phyloP scores from a whole-genome alignment of 23 red algal genomes.

The Gracilaria caudata region DNA sequence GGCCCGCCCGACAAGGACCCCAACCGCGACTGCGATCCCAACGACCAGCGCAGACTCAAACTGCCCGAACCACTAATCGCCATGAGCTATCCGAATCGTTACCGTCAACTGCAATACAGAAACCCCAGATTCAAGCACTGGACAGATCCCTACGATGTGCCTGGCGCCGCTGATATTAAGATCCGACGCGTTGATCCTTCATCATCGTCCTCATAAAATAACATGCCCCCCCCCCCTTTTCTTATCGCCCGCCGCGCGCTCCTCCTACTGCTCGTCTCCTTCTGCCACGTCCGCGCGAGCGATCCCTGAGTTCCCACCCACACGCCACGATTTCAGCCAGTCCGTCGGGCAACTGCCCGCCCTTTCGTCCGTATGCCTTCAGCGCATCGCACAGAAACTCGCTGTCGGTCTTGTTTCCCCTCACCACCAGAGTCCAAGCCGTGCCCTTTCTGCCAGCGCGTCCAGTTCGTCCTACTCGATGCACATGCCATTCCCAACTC shows the following conservation, averaged over 20 bases:
- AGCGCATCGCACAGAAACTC: slow-evolving; percentile 58
- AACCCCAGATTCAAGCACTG: slow-evolving; percentile 57
- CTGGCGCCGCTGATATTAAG: slow-evolving; percentile 62
- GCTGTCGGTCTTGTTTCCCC: slow-evolving; percentile 26
- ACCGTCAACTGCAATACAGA: slow-evolving; percentile 70
- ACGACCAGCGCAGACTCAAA: slow-evolving; percentile 50
- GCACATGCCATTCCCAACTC: slow-evolving; percentile 79
- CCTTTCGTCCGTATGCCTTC: slow-evolving; percentile 7
- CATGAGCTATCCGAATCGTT: slow-evolving; percentile 71
- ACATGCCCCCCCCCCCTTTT: too few species aligned
- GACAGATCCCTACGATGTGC: slow-evolving; percentile 77
- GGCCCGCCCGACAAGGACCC: slow-evolving; percentile 53
- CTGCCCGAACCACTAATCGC: slow-evolving; percentile 71
- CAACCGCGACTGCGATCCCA: slow-evolving; percentile 60
- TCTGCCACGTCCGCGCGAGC: slow-evolving; percentile 22
- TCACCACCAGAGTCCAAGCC: slow-evolving; percentile 73
- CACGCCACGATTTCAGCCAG: slow-evolving; percentile 10
- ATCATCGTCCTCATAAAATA: not conserved
- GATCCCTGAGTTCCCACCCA: not conserved
- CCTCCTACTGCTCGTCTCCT: slow-evolving; percentile 6
- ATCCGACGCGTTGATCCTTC: not conserved
- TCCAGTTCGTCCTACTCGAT: slow-evolving; percentile 81
- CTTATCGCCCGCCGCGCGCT: too few species aligned
- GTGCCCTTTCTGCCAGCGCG: slow-evolving; percentile 73
- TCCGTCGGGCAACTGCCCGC: slow-evolving; percentile 4